Evolutionary conservation across 352 stramenopile genomes (phyloP), one percentile per base, ranked within the genome.

Genomic region (Phytophthora tentaculata): DNA sequence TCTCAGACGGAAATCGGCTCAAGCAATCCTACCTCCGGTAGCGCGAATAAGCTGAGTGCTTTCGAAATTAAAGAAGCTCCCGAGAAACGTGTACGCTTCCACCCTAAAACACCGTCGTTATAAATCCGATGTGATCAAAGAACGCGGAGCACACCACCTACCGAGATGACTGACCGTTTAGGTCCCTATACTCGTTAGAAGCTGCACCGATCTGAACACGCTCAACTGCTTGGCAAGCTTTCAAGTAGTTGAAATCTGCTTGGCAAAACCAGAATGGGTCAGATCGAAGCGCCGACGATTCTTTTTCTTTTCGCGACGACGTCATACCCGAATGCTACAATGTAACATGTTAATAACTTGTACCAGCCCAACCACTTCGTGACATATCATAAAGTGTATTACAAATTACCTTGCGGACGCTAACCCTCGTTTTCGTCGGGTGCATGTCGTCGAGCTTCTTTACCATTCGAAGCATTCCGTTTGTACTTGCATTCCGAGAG

Each of bases 31-130:
- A 94, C 88, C 88, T 17, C 89, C 89, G 14, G 83, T 75, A 14
- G 89, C 79, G 60, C 86, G 85, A 68, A 96, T 92, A 49, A 93
- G 78, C 51, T 90, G 72, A 44, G 71, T 77, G 53, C 63, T 88
- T 29, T 96, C 86, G 50, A 95, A 94, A 57, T 96, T 78, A 47
- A 96, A 95, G 59, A 83, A 91, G 53, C 84, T 90, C 16, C 81
- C 70, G 0, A 94, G 55, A 47, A 90, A 94, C 43, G 86, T 83
- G 58, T 82, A 81, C 19, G 75, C 71, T 51, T 94, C 85, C 32
- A 74, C 73, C 24, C 85, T 95, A 37, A 22, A 52, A 23, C 74
- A 23, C 5, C 17, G n/a, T 24, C 6, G 17, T 16, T 24, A n/a
- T 48, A 24, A 24, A 48, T 13, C 13, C 14, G 14, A 43, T 19